Conservation (phyloP, 371 early-diverging fungal species). For the Mucor sp. region DNA sequence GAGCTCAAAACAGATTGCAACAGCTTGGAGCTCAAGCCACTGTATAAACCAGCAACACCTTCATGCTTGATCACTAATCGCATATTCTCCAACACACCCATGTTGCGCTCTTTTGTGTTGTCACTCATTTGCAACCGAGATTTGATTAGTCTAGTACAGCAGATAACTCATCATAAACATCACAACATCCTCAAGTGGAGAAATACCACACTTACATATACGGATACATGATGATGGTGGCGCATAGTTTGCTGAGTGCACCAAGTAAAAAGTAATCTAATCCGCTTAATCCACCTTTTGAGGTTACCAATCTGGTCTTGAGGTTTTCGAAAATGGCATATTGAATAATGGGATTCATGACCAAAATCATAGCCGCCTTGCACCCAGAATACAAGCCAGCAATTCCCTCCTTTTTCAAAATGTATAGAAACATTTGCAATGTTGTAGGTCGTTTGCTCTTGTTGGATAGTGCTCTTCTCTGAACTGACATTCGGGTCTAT, state of each 20-base stretch:
- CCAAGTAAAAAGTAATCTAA: constrained; percentile 93
- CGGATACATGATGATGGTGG: constrained; percentile 95
- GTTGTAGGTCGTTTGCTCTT: constrained; percentile 32
- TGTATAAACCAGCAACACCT: constrained; percentile 78
- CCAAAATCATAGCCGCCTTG: constrained; percentile 89
- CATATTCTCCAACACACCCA: constrained; percentile 83
- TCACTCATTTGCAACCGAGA: constrained; percentile 93
- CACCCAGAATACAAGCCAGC: constrained; percentile 84
- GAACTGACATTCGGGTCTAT: constrained; percentile 62
- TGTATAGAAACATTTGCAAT: constrained; percentile 56
- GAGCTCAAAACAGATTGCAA: constrained; percentile 87
- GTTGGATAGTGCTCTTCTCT: constrained; percentile 47
- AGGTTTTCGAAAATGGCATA: constrained; percentile 87
- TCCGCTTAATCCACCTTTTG: constrained; percentile 59
- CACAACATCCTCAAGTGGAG: neutral
- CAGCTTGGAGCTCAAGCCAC: constrained; percentile 90
- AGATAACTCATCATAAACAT: neutral
- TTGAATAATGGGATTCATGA: constrained; percentile 96
- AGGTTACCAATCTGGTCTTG: constrained; percentile 69
- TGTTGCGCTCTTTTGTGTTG: constrained; percentile 69
- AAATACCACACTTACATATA: constrained; percentile 72
- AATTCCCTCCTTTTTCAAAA: constrained; percentile 85
- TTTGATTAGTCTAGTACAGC: constrained; percentile 86
- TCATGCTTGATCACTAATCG: constrained; percentile 81
- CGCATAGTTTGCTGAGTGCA: constrained; percentile 89